A percentile compares a stretch with the other conserved stretches of the same genome.
phyloP scores from a whole-genome alignment of 805 yeast species.

The Zygosaccharomyces bailii region DNA sequence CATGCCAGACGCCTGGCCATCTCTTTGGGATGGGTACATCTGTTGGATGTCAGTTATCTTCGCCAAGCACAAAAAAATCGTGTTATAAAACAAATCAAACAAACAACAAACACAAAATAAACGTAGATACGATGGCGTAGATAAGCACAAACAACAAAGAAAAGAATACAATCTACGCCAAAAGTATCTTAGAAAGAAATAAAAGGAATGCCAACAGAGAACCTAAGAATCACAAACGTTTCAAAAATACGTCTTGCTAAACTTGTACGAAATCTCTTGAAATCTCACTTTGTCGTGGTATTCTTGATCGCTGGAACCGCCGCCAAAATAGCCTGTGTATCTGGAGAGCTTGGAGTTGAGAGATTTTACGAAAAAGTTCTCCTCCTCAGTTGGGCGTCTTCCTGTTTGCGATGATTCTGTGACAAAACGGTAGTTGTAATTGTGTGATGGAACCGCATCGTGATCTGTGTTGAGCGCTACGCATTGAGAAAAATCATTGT shows the following conservation, averaged over 20 bases:
- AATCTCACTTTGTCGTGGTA: conserved; percentile 34
- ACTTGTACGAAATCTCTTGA: conserved; percentile 35
- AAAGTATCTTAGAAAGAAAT: too few species aligned
- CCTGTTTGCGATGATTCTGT: neutral
- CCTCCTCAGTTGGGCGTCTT: conserved; percentile 10
- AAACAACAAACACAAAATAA: neutral
- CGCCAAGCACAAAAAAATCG: neutral
- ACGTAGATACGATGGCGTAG: neutral
- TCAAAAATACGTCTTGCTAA: conserved; percentile 33
- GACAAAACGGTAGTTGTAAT: conserved; percentile 1
- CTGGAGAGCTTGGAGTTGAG: conserved; percentile 23
- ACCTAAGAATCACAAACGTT: neutral
- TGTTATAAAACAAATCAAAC: neutral
- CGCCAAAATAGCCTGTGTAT: conserved; percentile 23
- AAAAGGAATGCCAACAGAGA: neutral
- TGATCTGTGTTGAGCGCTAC: neutral
- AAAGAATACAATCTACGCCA: too few species aligned
- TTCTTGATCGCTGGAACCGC: conserved; percentile 26
- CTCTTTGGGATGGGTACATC: neutral
- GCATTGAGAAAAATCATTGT: conserved; percentile 2
- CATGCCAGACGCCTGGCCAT: conserved; percentile 8
- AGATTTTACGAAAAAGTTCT: conserved; percentile 17
- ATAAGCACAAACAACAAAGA: neutral
- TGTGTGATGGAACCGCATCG: neutral
- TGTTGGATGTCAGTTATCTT: neutral